phyloP scores from a whole-genome alignment of 2,329 filamentous ascomycete species.

The Immersiporthe knoxdaviesiana region DNA sequence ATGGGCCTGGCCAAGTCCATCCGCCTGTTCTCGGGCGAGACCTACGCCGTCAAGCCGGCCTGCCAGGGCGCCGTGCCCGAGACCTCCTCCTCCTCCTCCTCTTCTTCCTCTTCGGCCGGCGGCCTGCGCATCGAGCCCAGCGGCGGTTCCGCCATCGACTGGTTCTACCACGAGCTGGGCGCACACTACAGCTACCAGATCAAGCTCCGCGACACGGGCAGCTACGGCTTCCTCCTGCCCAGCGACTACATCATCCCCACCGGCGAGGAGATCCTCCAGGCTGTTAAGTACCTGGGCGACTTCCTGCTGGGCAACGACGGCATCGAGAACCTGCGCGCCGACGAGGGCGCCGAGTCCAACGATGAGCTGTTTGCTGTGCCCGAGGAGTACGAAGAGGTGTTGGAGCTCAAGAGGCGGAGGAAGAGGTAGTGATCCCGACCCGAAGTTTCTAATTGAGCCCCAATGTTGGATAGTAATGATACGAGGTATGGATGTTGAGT shows the following conservation, averaged over 20 bases:
- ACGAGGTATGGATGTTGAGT: neutral
- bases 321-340: conserved; percentile 51
- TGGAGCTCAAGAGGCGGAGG: conserved; percentile 28
- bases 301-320: conserved; percentile 75
- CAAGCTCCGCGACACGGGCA: conserved; percentile 90
- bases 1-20: conserved; percentile 89
- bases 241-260: conserved; percentile 86
- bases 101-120: conserved; percentile 31
- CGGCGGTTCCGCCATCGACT: conserved; percentile 88
- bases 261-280: conserved; percentile 83
- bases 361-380: conserved; percentile 24
- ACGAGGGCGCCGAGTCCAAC: conserved; percentile 33
- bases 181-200: conserved; percentile 90
- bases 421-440: conserved; percentile 14
- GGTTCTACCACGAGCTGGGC: conserved; percentile 87
- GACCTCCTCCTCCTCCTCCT: conserved; percentile 34
- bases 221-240: conserved; percentile 90
- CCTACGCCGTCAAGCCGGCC: conserved; percentile 78
- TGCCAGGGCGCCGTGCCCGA: conserved; percentile 74
- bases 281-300: conserved; percentile 80
- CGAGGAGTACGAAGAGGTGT: conserved; percentile 18
- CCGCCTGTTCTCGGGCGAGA: conserved; percentile 74
- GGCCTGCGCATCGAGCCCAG: conserved; percentile 66
- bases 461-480: neutral
- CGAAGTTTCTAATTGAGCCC: neutral